A percentile compares a stretch with the other conserved stretches of the same genome.
phyloP scores from a whole-genome alignment of 1,284 basidiomycete genomes.

The Microbotryum violaceum region DNA sequence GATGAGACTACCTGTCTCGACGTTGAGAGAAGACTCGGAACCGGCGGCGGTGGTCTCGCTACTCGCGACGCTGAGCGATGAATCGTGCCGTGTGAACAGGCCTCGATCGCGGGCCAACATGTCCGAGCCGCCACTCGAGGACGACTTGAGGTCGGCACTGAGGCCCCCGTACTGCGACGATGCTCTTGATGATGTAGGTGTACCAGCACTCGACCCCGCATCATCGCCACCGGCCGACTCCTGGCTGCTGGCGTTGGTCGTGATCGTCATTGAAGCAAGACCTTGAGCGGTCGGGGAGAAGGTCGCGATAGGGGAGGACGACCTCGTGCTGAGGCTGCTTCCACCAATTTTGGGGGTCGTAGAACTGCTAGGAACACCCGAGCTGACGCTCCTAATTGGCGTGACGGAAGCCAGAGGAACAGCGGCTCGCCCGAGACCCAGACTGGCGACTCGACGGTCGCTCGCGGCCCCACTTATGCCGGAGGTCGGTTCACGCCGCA shows the following conservation, averaged over 20 bases:
- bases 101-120: no score
- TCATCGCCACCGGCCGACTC: background rate
- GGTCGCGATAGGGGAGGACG: no score
- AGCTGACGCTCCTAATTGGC: slow-evolving; percentile 11
- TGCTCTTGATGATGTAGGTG: no score
- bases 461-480: background rate
- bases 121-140: no score
- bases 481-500: background rate
- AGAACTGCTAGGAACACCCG: background rate
- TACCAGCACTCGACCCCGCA: no score
- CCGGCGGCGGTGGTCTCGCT: slow-evolving; percentile 8
- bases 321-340: background rate
- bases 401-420: slow-evolving; percentile 22
- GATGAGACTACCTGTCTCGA: slow-evolving; percentile 24
- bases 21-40: slow-evolving; percentile 25
- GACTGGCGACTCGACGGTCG: slow-evolving; percentile 15
- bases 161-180: no score
- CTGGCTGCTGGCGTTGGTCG: background rate
- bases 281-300: background rate
- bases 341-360: background rate
- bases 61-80: no score
- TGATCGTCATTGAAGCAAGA: background rate
- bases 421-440: slow-evolving; percentile 20
- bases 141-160: no score
- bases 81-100: no score